Base-by-base conservation (phyloP, 805 yeast genomes). In the Nakazawaea populi region DNA sequence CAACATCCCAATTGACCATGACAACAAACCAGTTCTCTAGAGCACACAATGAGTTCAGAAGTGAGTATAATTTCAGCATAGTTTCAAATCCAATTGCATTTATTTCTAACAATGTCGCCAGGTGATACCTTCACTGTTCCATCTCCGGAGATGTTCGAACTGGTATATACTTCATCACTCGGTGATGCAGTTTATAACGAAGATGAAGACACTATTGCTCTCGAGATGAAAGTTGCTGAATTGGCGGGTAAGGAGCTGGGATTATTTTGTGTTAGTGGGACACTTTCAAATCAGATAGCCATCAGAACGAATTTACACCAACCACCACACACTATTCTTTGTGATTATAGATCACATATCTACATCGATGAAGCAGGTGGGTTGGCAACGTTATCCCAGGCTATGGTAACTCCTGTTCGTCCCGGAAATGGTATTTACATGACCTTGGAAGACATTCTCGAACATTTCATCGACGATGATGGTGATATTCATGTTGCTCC, bases 101-200 rank as follows among this genome's bases (percentile, higher is more conserved):
- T 18, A 18, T 18, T 18, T 18, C 24, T 18, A 18, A 18, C 24
- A 18, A 2, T 18, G 24, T 18, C 24, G 24, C 24, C 18, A 49
- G 52, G 52, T 55, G 98, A 91, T 66, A 91, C 97, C 1, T 89
- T 89, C 76, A 90, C 97, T 6, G 86, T 87, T 11, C 97, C 97
- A 27, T 80, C 96, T 0, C 70, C 72, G 35, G 72, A 79, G 39
- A 89, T 90, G 92, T 63, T 86, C 14, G 73, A 77, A 50, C 80
- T 89, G 42, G 81, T 79, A 44, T 47, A 72, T 24, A 57, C 63
- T 5, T 78, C 87, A 30, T 69, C 92, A 1, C 73, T 79, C 45
- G 97, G 97, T 44, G 97, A 91, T 63, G 77, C 92, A 6, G 97
- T 91, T n/a, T 89, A 89, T 69, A 75, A 80, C 55, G 97, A 91